A percentile compares a stretch with the other conserved stretches of the same genome.
Conservation (phyloP, 2,329 filamentous ascomycete genomes). For the Mycosphaerella sp. region DNA sequence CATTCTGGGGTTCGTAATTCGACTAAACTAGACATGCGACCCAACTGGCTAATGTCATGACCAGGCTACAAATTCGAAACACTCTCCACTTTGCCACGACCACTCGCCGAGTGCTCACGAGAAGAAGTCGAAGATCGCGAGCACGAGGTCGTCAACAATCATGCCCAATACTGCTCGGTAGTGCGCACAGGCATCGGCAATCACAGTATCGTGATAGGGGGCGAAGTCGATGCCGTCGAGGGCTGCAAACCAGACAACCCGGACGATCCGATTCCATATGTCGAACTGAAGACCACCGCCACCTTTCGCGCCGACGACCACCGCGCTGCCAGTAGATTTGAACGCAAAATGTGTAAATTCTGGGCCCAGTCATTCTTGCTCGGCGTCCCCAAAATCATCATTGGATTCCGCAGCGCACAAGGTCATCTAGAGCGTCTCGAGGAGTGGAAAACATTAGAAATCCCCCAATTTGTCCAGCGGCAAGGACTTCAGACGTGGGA, state of each 20-base stretch:
- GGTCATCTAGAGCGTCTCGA: conserved; percentile 68
- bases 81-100: conserved; percentile 64
- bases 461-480: conserved; percentile 69
- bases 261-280: conserved; percentile 73
- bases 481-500: conserved; percentile 70
- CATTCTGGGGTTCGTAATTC: conserved; percentile 68
- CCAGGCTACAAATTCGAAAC: conserved; percentile 96
- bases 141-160: conserved; percentile 70
- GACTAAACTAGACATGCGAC: too few species aligned
- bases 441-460: conserved; percentile 70
- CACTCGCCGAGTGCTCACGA: conserved; percentile 66
- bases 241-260: conserved; percentile 64
- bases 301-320: conserved; percentile 44
- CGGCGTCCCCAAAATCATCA: conserved; percentile 83
- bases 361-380: conserved; percentile 96
- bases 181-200: conserved; percentile 81
- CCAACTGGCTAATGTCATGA: neutral
- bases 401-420: conserved; percentile 72
- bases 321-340: conserved; percentile 67
- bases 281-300: conserved; percentile 84
- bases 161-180: conserved; percentile 92
- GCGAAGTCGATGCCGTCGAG: conserved; percentile 92
- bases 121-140: conserved; percentile 74
- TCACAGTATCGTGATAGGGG: conserved; percentile 69
- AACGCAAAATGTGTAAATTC: conserved; percentile 80